Evolutionary conservation across 1,139 yeast genomes (phyloP).

Genomic region (Meyerozyma carpophila): DNA sequence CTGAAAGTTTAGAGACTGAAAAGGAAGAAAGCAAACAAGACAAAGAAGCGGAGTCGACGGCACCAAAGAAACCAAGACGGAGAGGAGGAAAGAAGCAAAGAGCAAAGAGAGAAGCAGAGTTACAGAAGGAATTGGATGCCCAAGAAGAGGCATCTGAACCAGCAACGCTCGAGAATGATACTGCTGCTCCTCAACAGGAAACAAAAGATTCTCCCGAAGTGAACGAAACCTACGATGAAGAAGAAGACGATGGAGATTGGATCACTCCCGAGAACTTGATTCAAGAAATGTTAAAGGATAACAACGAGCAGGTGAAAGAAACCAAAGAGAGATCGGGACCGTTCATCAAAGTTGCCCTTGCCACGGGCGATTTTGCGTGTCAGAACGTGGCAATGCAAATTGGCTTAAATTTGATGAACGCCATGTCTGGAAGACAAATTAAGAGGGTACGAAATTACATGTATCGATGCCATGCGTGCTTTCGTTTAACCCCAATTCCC

Average conservation of each 20-base stretch:
- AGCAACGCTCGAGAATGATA: slow-evolving; percentile 9
- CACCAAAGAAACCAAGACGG: slow-evolving; percentile 42
- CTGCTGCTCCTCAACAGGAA: slow-evolving; percentile 3
- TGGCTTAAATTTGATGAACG: slow-evolving; percentile 81
- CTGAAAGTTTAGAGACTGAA: background rate
- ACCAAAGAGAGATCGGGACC: slow-evolving; percentile 16
- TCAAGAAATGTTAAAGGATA: slow-evolving; percentile 63
- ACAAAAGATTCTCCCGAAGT: background rate
- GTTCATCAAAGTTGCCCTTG: slow-evolving; percentile 65
- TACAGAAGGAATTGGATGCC: slow-evolving; percentile 16
- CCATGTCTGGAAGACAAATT: slow-evolving; percentile 80
- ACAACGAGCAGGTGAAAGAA: slow-evolving; percentile 39
- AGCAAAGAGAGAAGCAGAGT: slow-evolving; percentile 45
- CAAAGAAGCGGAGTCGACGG: too few species aligned
- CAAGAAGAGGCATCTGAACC: too few species aligned
- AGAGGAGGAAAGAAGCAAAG: slow-evolving; percentile 64
- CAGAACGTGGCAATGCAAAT: slow-evolving; percentile 92
- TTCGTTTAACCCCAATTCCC: slow-evolving; percentile 72
- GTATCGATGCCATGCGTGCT: slow-evolving; percentile 97
- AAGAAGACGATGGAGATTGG: slow-evolving; percentile 91
- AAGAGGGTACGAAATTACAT: slow-evolving; percentile 83
- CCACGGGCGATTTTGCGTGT: slow-evolving; percentile 96
- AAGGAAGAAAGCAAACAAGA: background rate
- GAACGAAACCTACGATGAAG: slow-evolving; percentile 45
- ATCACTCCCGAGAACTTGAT: slow-evolving; percentile 82